A percentile compares a stretch with the other conserved stretches of the same genome.
phyloP scores from a whole-genome alignment of 1,139 yeast genomes.

The Hyphopichia khmerensis region DNA sequence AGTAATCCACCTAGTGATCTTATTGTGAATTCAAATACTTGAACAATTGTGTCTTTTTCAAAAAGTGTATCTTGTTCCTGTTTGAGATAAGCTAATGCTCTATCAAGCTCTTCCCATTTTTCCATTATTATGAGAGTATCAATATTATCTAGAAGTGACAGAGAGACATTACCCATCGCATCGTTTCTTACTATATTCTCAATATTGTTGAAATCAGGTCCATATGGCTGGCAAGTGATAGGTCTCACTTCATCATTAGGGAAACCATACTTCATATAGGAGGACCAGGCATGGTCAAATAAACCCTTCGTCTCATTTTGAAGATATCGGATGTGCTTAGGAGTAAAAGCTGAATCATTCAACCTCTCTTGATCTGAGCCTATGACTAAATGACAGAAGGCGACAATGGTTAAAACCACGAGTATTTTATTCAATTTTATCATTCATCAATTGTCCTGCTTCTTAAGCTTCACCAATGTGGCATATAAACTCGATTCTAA shows the following conservation, averaged over 20 bases:
- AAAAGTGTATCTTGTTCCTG: slow-evolving; percentile 40
- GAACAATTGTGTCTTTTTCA: slow-evolving; percentile 67
- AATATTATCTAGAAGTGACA: slow-evolving; percentile 74
- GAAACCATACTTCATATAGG: slow-evolving; percentile 70
- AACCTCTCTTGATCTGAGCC: not conserved
- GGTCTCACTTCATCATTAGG: slow-evolving; percentile 87
- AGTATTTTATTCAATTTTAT: not conserved
- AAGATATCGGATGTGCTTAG: slow-evolving; percentile 45
- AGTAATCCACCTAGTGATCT: slow-evolving; percentile 77
- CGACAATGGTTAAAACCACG: not conserved
- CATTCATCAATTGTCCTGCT: slow-evolving; percentile 1
- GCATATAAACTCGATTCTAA: too few species aligned
- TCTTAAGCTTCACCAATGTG: too few species aligned
- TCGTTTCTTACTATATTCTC: slow-evolving; percentile 69
- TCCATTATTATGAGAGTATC: slow-evolving; percentile 77
- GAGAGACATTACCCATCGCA: slow-evolving; percentile 79
- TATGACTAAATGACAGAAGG: not conserved
- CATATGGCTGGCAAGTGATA: slow-evolving; percentile 64
- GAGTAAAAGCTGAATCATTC: slow-evolving; percentile 44
- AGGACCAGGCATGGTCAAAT: slow-evolving; percentile 74
- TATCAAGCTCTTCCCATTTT: slow-evolving; percentile 54
- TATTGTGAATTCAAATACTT: slow-evolving; percentile 84
- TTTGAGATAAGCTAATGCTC: slow-evolving; percentile 48
- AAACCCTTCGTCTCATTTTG: slow-evolving; percentile 53
- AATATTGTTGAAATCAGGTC: slow-evolving; percentile 56